Percentiles rank a stretch among this genome's conserved stretches.
phyloP scores from a whole-genome alignment of 805 yeast genomes.

The Candida quercuum region DNA sequence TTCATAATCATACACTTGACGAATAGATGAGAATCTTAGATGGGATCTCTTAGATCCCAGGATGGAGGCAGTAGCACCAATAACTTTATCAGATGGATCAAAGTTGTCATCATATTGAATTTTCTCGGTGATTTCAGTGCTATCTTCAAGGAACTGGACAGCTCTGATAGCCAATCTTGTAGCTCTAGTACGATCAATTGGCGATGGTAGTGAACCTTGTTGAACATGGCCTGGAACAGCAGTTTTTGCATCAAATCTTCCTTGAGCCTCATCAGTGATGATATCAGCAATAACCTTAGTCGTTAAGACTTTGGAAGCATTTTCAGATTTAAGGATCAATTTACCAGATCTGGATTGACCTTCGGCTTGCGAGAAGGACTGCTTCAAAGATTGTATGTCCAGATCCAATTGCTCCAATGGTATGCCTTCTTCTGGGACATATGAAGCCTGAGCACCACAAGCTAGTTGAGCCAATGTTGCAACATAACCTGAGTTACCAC shows the following conservation, averaged over 20 bases:
- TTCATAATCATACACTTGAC: constrained; percentile 79
- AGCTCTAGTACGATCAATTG: constrained; percentile 74
- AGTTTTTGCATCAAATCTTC: constrained; percentile 69
- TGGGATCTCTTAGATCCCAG: constrained; percentile 79
- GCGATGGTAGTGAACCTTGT: constrained; percentile 75
- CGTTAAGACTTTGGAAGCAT: constrained; percentile 65
- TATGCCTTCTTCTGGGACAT: constrained; percentile 71
- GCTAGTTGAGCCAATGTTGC: constrained; percentile 66
- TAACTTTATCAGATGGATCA: constrained; percentile 31
- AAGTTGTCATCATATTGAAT: constrained; percentile 41
- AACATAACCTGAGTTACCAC: constrained; percentile 78
- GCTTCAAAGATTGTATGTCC: constrained; percentile 58
- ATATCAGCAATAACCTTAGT: constrained; percentile 70
- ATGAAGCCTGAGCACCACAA: constrained; percentile 69
- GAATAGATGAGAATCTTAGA: constrained; percentile 66
- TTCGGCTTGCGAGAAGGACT: constrained; percentile 52
- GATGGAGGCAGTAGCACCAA: constrained; percentile 63
- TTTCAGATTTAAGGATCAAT: constrained; percentile 59
- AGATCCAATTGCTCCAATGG: constrained; percentile 53
- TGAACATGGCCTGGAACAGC: constrained; percentile 87
- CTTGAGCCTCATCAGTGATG: constrained; percentile 52
- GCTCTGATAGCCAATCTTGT: constrained; percentile 67
- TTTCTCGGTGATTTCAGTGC: constrained; percentile 33
- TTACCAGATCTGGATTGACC: constrained; percentile 70
- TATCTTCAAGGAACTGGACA: constrained; percentile 59